Percentiles rank a stretch among this genome's conserved stretches.
These are phyloP conservation scores for Pleomassaria siparia DNA, from an alignment of 2,329 filamentous ascomycete genomes.

Conservation along the genomic window DNA sequence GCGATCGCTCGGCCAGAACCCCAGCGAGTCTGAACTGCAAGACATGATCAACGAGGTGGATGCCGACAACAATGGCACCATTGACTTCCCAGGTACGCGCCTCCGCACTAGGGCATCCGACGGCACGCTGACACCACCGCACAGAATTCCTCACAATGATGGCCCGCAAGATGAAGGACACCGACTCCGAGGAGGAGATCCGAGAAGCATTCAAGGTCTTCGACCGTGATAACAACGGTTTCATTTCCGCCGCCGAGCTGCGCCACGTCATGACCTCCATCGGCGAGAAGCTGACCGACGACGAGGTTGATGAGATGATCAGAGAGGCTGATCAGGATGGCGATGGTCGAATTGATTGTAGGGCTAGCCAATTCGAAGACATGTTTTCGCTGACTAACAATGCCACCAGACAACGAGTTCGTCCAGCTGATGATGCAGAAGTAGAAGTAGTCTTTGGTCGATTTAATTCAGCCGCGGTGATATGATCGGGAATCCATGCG, in stretches of 20 bases:
- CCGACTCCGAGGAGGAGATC: conserved; percentile 65
- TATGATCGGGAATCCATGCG: conserved; percentile 28
- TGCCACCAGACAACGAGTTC: conserved; percentile 54
- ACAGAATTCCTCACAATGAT: conserved; percentile 68
- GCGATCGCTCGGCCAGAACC: conserved; percentile 64
- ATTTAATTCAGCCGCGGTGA: conserved; percentile 28
- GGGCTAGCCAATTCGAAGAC: conserved; percentile 17
- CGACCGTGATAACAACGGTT: conserved; percentile 66
- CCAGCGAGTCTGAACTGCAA: conserved; percentile 63
- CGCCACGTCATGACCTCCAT: conserved; percentile 65
- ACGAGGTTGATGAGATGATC: conserved; percentile 68
- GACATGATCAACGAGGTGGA: conserved; percentile 70
- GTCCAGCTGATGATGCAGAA: conserved; percentile 61
- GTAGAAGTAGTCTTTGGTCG: conserved; percentile 35
- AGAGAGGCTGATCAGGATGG: conserved; percentile 65
- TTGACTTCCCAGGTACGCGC: conserved; percentile 61
- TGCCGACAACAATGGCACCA: conserved; percentile 64
- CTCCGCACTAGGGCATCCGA: neutral
- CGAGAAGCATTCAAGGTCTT: conserved; percentile 67
- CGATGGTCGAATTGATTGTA: conserved; percentile 66
- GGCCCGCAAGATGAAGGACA: conserved; percentile 63
- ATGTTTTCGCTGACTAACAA: conserved; percentile 2
- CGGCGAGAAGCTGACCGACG: conserved; percentile 64
- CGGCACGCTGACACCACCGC: neutral
- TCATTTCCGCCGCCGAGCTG: conserved; percentile 64